Percentiles rank a stretch among this genome's conserved stretches.
Evolutionary conservation across 2,329 filamentous ascomycete species (phyloP).

Genomic region (Pyrenochaeta sp.): DNA sequence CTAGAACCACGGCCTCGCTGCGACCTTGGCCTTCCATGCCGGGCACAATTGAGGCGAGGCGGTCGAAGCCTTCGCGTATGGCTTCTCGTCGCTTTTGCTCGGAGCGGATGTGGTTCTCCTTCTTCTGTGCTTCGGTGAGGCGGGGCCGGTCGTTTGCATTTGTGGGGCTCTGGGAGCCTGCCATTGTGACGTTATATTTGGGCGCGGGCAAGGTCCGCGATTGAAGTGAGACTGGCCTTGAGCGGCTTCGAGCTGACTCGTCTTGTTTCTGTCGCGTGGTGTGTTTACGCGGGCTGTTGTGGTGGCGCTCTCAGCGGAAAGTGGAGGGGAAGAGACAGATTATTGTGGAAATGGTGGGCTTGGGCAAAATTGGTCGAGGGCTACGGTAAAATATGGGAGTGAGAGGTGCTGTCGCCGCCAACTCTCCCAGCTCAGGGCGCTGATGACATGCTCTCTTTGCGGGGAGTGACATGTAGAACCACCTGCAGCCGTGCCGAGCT

Average conservation of each 20-base stretch:
- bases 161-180: constrained; percentile 38
- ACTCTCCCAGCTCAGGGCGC: constrained; percentile 3
- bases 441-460: constrained; percentile 12
- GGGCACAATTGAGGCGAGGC: constrained; percentile 80
- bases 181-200: constrained; percentile 19
- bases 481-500: constrained; percentile 2
- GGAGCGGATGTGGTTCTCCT: constrained; percentile 76
- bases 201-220: not conserved
- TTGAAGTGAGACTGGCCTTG: constrained; percentile 1
- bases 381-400: constrained; percentile 1
- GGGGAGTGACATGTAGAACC: constrained; percentile 10
- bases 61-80: constrained; percentile 85
- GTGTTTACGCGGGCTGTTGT: constrained; percentile 1
- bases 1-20: constrained; percentile 85
- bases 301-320: not conserved
- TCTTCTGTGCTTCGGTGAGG: constrained; percentile 75
- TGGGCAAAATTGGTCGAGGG: too few species aligned
- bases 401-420: constrained; percentile 4
- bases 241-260: not conserved
- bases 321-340: not conserved
- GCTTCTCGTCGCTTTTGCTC: constrained; percentile 74
- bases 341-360: too few species aligned
- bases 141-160: constrained; percentile 64
- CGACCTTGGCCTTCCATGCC: constrained; percentile 83
- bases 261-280: constrained; percentile 3